Evolutionary conservation across 352 stramenopile species (phyloP), one percentile per base, ranked within the genome.

Genomic region (Phytophthora chlamydospora): DNA sequence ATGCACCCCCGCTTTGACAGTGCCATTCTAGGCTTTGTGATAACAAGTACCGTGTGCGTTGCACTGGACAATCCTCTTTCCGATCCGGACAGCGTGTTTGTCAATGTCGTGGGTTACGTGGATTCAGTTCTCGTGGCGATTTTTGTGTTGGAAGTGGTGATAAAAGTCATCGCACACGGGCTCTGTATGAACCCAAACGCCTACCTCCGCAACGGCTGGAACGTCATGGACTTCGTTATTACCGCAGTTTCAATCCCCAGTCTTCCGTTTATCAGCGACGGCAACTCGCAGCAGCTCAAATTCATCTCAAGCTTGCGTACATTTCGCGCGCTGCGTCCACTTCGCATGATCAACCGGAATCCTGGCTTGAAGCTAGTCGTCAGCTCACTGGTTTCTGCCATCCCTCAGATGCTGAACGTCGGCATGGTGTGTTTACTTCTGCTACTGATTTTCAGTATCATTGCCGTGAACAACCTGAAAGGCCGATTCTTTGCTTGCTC

Each of bases 381-480:
- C 11, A 95, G 89, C 57, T 89, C 88, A 0, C 62, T 97, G 14
- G 78, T 97, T 16, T 65, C 76, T 12, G 78, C 83, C 19, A 88
- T 97, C 17, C 89, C 87, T 8, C 76, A 86, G 53, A 92, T 96
- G 36, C 58, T 91, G 31, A 96, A 96, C 51, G 83, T 96, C 6
- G 55, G 91, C 14, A 81, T 94, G 46, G 63, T 90, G 2, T 73
- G 90, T 39, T 69, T 98, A 10, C 89, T 95, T 35, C 60, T 92
- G 21, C 59, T 98, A 11, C 75, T 96, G 17, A 92, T 97, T 46
- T 98, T 98, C 68, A 91, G 86, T 53, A 97, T 98, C 50, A 78
- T 98, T 46, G 86, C 87, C 7, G 89, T 98, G 0, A 95, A 88
- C 42, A 97, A 97, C 67, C 79, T 98, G 62, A 97, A 97, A 65